A percentile compares a stretch with the other conserved stretches of the same genome.
phyloP scores from a whole-genome alignment of 208 protist genomes.

The Phytomonas francai region DNA sequence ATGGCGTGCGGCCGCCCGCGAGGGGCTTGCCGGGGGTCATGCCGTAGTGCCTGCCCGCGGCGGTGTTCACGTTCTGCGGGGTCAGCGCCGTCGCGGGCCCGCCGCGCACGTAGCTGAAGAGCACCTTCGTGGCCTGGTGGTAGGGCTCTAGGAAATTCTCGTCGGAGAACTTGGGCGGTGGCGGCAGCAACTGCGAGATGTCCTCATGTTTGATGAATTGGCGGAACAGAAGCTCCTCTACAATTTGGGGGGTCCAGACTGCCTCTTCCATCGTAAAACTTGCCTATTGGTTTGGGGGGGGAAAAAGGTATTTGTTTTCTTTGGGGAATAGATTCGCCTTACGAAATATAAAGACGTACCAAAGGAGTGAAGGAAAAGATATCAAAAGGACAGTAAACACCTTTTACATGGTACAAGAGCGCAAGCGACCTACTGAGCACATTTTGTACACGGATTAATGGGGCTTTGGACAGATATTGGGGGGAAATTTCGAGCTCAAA shows the following conservation, averaged over 20 bases:
- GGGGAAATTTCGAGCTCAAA: no score
- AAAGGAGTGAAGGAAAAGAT: no score
- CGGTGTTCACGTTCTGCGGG: constrained; percentile 71
- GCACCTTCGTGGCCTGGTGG: constrained; percentile 67
- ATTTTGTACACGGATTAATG: no score
- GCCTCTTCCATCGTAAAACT: constrained; percentile 20
- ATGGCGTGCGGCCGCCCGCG: constrained; percentile 24
- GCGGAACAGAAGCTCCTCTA: constrained; percentile 83
- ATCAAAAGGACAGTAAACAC: no score
- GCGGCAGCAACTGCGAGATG: constrained; percentile 51
- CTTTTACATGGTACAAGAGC: no score
- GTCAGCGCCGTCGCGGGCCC: constrained; percentile 65
- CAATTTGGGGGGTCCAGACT: constrained; percentile 60
- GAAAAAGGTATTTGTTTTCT: neutral
- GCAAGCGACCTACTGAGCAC: no score
- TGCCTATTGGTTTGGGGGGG: neutral
- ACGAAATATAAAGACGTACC: neutral
- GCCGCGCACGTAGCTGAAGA: constrained; percentile 81
- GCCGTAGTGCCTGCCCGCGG: constrained; percentile 23
- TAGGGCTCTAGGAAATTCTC: constrained; percentile 64
- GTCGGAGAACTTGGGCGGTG: constrained; percentile 35
- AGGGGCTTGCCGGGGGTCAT: constrained; percentile 20
- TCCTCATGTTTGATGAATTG: constrained; percentile 88
- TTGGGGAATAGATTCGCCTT: neutral
- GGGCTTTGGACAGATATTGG: no score